Evolutionary conservation across 1,284 basidiomycete species (phyloP).

Genomic region (Hemileia vastatrix): DNA sequence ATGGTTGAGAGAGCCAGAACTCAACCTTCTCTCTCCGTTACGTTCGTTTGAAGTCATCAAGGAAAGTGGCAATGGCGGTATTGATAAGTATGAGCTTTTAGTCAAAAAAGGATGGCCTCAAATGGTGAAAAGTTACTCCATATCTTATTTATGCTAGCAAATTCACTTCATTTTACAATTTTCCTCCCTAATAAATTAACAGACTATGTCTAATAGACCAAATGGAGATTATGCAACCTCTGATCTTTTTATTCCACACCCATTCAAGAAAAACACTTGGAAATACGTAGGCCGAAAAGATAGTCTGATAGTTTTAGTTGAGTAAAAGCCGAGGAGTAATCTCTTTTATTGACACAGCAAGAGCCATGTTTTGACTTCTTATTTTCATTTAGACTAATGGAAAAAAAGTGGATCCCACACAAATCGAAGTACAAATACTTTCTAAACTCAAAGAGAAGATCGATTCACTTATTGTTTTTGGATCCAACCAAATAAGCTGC

Average conservation of each 20-base stretch:
- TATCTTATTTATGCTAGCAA: neutral
- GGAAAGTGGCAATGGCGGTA: conserved; percentile 41
- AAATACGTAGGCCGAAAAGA: conserved; percentile 56
- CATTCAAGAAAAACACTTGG: conserved; percentile 47
- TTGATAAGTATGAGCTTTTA: conserved; percentile 52
- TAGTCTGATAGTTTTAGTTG: conserved; percentile 51
- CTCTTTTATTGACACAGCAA: neutral
- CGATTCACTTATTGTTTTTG: conserved; percentile 46
- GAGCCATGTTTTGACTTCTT: neutral
- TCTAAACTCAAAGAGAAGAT: conserved; percentile 49
- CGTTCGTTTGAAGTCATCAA: conserved; percentile 50
- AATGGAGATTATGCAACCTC: conserved; percentile 56
- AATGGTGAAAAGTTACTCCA: conserved; percentile 45
- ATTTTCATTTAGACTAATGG: conserved; percentile 42
- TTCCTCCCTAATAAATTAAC: no score
- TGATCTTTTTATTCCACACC: conserved; percentile 53
- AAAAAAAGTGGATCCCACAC: conserved; percentile 2
- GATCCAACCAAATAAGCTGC: neutral
- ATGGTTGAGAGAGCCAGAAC: conserved; percentile 50
- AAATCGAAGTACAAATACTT: neutral
- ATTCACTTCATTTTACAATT: neutral
- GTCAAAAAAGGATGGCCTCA: conserved; percentile 54
- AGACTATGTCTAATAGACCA: conserved; percentile 51
- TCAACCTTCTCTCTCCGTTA: conserved; percentile 34
- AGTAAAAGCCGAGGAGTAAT: conserved; percentile 32